Percentiles rank a stretch among this genome's conserved stretches.
phyloP scores from a whole-genome alignment of 2,329 filamentous ascomycete species.

The Apiospora marii region DNA sequence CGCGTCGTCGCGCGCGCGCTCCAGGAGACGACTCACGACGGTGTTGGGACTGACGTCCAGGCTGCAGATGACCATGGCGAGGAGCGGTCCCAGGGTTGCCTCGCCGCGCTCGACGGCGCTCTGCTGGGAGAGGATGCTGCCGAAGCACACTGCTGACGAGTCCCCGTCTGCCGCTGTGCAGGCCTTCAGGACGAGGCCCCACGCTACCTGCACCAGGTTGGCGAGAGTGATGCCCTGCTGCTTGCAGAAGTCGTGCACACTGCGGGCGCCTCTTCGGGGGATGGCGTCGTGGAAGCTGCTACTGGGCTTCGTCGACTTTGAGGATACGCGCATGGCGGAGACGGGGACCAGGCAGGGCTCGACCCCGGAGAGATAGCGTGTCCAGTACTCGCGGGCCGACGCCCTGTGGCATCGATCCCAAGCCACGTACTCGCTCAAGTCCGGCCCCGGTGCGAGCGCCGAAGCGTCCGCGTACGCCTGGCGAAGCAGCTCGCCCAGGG shows the following conservation, averaged over 20 bases:
- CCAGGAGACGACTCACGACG: not conserved
- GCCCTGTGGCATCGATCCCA: not conserved
- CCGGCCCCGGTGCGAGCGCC: not conserved
- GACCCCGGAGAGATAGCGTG: not conserved
- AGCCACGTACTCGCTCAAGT: not conserved
- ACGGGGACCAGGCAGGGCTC: not conserved
- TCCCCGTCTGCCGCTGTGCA: not conserved
- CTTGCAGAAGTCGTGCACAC: not conserved
- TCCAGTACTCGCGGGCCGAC: not conserved
- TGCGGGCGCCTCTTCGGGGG: not conserved
- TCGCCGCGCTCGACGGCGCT: not conserved
- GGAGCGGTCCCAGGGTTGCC: not conserved
- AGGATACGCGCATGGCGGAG: not conserved
- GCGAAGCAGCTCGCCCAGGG: not conserved
- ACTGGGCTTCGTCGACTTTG: not conserved
- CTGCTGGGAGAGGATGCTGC: not conserved
- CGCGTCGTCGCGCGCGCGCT: not conserved
- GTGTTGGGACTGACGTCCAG: not conserved
- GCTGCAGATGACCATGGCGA: slow-evolving; percentile 5
- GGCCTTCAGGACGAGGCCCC: not conserved
- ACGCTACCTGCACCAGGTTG: not conserved
- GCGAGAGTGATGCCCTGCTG: not conserved
- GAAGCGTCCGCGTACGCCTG: not conserved
- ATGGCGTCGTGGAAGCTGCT: not conserved
- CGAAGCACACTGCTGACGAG: not conserved